These are phyloP conservation scores for Amanita pallidorosea DNA, from an alignment of 768 basidiomycete species.

Conservation along the genomic window DNA sequence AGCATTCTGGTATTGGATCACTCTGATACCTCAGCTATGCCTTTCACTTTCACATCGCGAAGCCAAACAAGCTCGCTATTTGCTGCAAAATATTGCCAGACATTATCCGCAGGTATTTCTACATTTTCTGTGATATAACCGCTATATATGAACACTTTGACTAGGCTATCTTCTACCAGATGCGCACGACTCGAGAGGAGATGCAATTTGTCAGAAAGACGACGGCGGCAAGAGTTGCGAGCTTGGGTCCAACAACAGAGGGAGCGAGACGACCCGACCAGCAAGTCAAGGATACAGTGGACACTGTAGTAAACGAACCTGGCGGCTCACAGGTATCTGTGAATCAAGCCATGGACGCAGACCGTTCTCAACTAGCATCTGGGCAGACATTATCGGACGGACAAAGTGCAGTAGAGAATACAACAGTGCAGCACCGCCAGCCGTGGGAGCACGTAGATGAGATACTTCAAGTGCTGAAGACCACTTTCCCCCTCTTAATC, in stretches of 20 bases:
- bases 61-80: slow-evolving; percentile 83
- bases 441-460: slow-evolving; percentile 91
- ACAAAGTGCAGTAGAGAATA: slow-evolving; percentile 13
- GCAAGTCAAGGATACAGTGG: slow-evolving; percentile 16
- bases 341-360: slow-evolving; percentile 7
- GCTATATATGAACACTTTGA: slow-evolving; percentile 5
- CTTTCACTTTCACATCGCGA: slow-evolving; percentile 85
- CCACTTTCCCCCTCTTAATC: slow-evolving; percentile 89
- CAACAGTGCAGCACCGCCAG: slow-evolving; percentile 35
- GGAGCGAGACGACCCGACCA: slow-evolving; percentile 19
- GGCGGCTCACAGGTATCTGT: slow-evolving; percentile 3
- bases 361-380: slow-evolving; percentile 7
- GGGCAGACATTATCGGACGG: slow-evolving; percentile 9
- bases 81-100: slow-evolving; percentile 85
- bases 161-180: slow-evolving; percentile 90
- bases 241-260: slow-evolving; percentile 19
- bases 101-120: slow-evolving; percentile 77
- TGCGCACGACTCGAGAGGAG: slow-evolving; percentile 60
- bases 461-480: slow-evolving; percentile 87
- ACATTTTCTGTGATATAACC: neutral
- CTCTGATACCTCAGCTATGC: slow-evolving; percentile 89
- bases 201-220: slow-evolving; percentile 30
- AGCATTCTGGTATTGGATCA: slow-evolving; percentile 99
- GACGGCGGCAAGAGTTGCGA: slow-evolving; percentile 24
- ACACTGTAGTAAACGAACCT: slow-evolving; percentile 11